Evolutionary conservation across 1,284 basidiomycete species (phyloP).

Genomic region (Chondrostereum purpureum): DNA sequence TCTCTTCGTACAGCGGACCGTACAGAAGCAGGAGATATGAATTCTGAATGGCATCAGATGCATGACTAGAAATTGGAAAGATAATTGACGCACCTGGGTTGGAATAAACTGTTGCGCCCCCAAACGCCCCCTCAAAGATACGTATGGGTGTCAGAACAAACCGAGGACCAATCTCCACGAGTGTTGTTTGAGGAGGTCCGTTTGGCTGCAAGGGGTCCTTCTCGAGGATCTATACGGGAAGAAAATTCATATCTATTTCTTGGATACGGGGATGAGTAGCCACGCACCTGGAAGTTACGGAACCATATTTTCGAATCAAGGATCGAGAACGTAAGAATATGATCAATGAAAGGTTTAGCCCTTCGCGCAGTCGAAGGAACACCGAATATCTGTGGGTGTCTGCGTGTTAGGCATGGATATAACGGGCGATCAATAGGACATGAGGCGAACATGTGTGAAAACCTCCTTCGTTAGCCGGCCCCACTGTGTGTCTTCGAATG

Average conservation of each 20-base stretch:
- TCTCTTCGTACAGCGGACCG: constrained; percentile 68
- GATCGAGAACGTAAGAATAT: constrained; percentile 93
- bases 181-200: constrained; percentile 68
- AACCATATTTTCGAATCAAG: constrained; percentile 99
- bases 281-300: constrained; percentile 88
- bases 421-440: constrained; percentile 1
- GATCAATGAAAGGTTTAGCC: constrained; percentile 97
- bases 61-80: constrained; percentile 5
- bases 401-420: constrained; percentile 9
- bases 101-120: constrained; percentile 92
- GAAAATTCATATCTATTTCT: background rate
- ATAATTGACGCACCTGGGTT: constrained; percentile 69
- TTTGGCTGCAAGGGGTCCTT: constrained; percentile 74
- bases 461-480: constrained; percentile 89
- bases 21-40: constrained; percentile 81
- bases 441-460: constrained; percentile 83
- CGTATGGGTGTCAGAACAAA: constrained; percentile 97
- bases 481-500: constrained; percentile 88
- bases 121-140: constrained; percentile 97
- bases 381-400: constrained; percentile 81
- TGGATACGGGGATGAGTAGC: background rate
- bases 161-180: constrained; percentile 94
- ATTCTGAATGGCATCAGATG: constrained; percentile 50
- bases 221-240: constrained; percentile 56
- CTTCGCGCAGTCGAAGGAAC: constrained; percentile 86